phyloP scores from a whole-genome alignment of 306 rosid genomes.

The Cyclanthera cordifolia region DNA sequence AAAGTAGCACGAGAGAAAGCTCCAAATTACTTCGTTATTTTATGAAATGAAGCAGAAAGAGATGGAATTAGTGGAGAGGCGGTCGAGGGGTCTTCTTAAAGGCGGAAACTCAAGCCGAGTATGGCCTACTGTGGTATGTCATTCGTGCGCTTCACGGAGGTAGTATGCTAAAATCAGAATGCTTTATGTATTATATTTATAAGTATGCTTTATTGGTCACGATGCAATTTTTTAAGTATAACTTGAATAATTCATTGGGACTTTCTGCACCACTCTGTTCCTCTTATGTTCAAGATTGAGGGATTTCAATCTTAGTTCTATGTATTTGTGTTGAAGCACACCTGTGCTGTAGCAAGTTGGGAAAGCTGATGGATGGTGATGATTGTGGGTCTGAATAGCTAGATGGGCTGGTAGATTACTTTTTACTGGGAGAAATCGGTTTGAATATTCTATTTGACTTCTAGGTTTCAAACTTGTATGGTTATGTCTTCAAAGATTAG shows the following conservation, averaged over 20 bases:
- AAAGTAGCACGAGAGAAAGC: slow-evolving; percentile 90
- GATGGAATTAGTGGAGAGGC: slow-evolving; percentile 65
- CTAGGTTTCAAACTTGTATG: no score
- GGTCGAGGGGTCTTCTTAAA: slow-evolving; percentile 74
- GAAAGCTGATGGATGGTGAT: no score
- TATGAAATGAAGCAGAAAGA: slow-evolving; percentile 91
- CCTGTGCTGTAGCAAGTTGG: background rate
- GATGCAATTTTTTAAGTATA: no score
- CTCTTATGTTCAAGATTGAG: background rate
- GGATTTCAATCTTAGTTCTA: background rate
- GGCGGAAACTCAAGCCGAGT: slow-evolving; percentile 92
- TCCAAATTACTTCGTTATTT: slow-evolving; percentile 74
- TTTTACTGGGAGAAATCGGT: no score
- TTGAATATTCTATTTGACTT: no score
- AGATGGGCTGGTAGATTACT: no score
- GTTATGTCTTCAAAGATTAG: no score
- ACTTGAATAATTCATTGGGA: background rate
- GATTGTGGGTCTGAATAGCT: no score
- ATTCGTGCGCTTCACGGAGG: background rate
- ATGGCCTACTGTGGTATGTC: slow-evolving; percentile 30
- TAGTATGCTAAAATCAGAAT: background rate
- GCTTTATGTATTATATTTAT: no score
- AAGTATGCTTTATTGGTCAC: background rate
- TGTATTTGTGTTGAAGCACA: background rate
- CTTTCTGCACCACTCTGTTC: background rate